A percentile compares a stretch with the other conserved stretches of the same genome.
These are phyloP conservation scores for Clonostachys sp. DNA, from an alignment of 2,329 filamentous ascomycete species.

Conservation along the genomic window DNA sequence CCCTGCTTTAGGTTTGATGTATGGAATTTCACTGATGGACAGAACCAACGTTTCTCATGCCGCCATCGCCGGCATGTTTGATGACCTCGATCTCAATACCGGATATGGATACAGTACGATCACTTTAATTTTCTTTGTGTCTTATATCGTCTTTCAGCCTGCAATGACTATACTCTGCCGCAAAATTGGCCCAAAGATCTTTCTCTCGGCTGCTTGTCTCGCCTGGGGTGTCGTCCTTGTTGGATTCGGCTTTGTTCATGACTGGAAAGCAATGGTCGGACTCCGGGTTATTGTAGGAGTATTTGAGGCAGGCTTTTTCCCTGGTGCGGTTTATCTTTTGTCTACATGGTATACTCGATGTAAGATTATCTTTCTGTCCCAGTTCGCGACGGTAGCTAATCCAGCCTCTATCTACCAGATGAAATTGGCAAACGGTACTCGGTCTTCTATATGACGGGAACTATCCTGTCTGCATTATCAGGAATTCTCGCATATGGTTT, in stretches of 20 bases:
- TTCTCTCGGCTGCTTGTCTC: background rate
- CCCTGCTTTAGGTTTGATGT: too few species aligned
- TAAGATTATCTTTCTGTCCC: too few species aligned
- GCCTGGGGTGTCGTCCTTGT: conserved; percentile 2
- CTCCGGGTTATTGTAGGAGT: conserved; percentile 34
- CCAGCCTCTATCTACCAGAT: background rate
- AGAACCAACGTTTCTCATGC: conserved; percentile 46
- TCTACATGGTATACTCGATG: background rate
- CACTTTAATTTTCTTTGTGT: conserved; percentile 50
- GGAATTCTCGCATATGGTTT: conserved; percentile 12
- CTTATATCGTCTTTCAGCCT: conserved; percentile 43
- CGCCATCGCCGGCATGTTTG: conserved; percentile 32
- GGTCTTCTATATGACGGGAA: conserved; percentile 16
- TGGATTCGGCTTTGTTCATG: conserved; percentile 32
- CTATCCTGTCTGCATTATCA: conserved; percentile 12
- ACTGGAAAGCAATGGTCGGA: conserved; percentile 37
- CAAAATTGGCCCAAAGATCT: conserved; percentile 19
- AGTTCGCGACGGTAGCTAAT: too few species aligned
- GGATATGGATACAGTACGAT: conserved; percentile 55
- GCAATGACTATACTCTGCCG: conserved; percentile 21
- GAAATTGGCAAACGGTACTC: conserved; percentile 11
- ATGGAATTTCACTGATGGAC: conserved; percentile 46
- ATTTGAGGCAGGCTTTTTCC: conserved; percentile 7
- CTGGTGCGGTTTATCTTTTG: conserved; percentile 1
- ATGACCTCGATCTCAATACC: conserved; percentile 37